Conservation (phyloP, 352 stramenopile species). For the Phytophthora nicotianae region DNA sequence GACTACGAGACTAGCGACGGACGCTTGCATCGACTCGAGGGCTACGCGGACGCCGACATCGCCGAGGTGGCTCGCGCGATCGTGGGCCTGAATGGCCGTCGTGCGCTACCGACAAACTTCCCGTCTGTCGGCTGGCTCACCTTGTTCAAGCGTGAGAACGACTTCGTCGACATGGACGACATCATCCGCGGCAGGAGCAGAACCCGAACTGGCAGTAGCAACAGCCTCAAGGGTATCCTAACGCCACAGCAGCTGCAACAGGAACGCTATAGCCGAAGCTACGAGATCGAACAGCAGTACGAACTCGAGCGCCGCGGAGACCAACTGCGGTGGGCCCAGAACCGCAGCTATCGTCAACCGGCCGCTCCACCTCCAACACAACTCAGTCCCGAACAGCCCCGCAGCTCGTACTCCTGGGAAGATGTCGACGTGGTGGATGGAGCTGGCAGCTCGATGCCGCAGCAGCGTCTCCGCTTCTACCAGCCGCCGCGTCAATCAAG, state of each 20-base stretch:
- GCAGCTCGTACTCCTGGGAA: slow-evolving; percentile 23
- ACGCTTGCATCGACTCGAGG: slow-evolving; percentile 33
- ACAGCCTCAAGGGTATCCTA: slow-evolving; percentile 2
- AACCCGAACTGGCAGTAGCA: slow-evolving; percentile 13
- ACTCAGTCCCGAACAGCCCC: slow-evolving; percentile 10
- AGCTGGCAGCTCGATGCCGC: not conserved
- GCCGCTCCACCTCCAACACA: slow-evolving; percentile 25
- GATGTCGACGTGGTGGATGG: slow-evolving; percentile 1
- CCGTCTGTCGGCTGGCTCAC: slow-evolving; percentile 53
- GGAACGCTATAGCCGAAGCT: slow-evolving; percentile 20
- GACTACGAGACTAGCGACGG: slow-evolving; percentile 22
- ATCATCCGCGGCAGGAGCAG: slow-evolving; percentile 11
- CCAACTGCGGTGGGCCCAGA: slow-evolving; percentile 20
- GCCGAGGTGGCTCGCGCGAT: slow-evolving; percentile 66
- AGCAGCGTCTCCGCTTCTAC: slow-evolving; percentile 16
- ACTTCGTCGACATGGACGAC: slow-evolving; percentile 37
- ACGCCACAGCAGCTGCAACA: slow-evolving; percentile 21
- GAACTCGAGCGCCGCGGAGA: slow-evolving; percentile 20
- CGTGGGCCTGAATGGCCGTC: slow-evolving; percentile 44
- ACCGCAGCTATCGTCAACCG: slow-evolving; percentile 28
- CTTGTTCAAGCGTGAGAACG: slow-evolving; percentile 62
- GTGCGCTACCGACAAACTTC: slow-evolving; percentile 51
- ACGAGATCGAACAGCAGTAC: slow-evolving; percentile 21
- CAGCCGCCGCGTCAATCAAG: slow-evolving; percentile 10
- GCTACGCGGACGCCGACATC: slow-evolving; percentile 56